Percentiles rank a stretch among this genome's conserved stretches.
phyloP scores from a whole-genome alignment of 805 yeast genomes.

The Candida maesae region DNA sequence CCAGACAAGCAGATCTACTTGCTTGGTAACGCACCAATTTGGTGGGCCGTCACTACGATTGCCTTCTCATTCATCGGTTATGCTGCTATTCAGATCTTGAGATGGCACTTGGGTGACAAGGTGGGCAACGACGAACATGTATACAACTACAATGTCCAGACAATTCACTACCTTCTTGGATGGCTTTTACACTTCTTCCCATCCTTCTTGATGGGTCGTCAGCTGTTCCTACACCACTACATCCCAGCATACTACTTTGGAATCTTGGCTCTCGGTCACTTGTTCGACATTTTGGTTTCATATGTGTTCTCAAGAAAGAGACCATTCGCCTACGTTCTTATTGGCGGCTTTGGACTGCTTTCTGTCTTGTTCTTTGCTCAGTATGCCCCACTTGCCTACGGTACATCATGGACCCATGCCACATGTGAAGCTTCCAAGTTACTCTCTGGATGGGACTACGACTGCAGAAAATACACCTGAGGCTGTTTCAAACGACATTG shows the following conservation, averaged over 20 bases:
- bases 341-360: constrained; percentile 45
- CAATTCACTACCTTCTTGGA: constrained; percentile 59
- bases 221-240: constrained; percentile 89
- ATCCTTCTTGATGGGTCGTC: constrained; percentile 86
- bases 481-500: too few species aligned
- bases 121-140: constrained; percentile 49
- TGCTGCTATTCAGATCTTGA: constrained; percentile 39
- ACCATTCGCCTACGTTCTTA: constrained; percentile 37
- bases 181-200: constrained; percentile 73
- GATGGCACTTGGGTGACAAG: constrained; percentile 62
- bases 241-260: constrained; percentile 91
- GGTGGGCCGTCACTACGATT: constrained; percentile 69
- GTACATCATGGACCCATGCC: constrained; percentile 69
- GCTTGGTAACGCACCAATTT: constrained; percentile 72
- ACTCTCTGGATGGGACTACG: constrained; percentile 80
- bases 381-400: constrained; percentile 76
- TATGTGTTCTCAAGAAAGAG: constrained; percentile 42
- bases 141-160: constrained; percentile 61
- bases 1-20: constrained; percentile 61
- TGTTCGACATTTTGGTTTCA: constrained; percentile 48
- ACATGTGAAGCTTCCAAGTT: constrained; percentile 61
- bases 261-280: constrained; percentile 69
- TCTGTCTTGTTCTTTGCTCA: constrained; percentile 52
- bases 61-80: constrained; percentile 48
- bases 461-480: constrained; percentile 51